Evolutionary conservation across 176 grass and related monocot species (phyloP), one percentile per base, ranked within the genome.

Genomic region (Avena sativa): DNA sequence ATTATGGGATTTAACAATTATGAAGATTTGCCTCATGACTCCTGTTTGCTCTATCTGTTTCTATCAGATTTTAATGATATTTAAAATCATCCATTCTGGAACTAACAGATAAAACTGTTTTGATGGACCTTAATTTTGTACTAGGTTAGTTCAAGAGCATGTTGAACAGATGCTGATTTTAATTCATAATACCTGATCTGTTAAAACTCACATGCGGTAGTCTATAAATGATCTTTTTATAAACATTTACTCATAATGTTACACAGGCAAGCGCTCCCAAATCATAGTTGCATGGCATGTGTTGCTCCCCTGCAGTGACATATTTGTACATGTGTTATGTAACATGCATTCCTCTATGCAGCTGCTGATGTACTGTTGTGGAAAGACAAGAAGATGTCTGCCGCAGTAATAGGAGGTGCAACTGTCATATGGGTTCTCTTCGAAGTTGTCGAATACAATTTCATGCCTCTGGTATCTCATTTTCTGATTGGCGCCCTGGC

Each of bases 361-460:
- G 93, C 93, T 89, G 95, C 95, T 74, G 91, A 98, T 86, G 73
- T 98, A 23, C 81, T 98, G 10, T 40, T 98, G 65, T 98, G 93
- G 95, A 95, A 89, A 85, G 83, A 98, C 61, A 98, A 92, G 83
- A 98, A 98, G 74, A 85, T 46, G 8, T 91, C 95, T 57, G 71
- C 85, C 9, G 91, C 76, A 50, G 89, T 93, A 9, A 87, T 95
- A 47, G 91, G 91, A n/a, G 86, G 86, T 60, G 91, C 93, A 78
- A 95, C 95, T 3, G 74, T 92, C 47, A 64, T 98, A 48, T 98
- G 91, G 95, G 61, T 93, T 68, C 78, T 95, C 60, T 93, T 98
- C 1, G 91, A 98, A 90, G 71, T 95, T 23, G 86, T 93, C 13
- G 86, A 98, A 72, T 98, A 89, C 80, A 90, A 90, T 83, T 65